These are phyloP conservation scores for Colletotrichum nymphaeae DNA, from an alignment of 2,329 filamentous ascomycete genomes.

Conservation along the genomic window DNA sequence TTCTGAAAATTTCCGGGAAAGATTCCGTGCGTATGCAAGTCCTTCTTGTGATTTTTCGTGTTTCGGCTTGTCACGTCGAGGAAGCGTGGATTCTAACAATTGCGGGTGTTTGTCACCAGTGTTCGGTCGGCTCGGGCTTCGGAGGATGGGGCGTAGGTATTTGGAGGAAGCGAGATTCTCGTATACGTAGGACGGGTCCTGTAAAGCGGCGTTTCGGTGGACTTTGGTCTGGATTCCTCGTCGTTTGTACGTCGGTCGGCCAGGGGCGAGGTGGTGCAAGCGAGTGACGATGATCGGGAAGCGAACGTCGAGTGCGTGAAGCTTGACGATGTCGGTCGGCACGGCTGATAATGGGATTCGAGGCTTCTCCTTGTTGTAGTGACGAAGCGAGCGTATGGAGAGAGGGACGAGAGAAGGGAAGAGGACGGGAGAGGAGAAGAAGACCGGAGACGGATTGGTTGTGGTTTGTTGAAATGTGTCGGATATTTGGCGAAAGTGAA, in stretches of 20 bases:
- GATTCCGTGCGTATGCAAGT: slow-evolving; percentile 1
- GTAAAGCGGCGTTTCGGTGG: background rate
- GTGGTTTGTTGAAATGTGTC: slow-evolving; percentile 4
- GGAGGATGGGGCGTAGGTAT: background rate
- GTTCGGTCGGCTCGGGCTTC: slow-evolving; percentile 8
- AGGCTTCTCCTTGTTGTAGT: slow-evolving; percentile 7
- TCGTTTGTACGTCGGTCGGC: background rate
- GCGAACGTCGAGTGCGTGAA: background rate
- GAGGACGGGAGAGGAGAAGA: background rate
- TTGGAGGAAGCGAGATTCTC: slow-evolving; percentile 25
- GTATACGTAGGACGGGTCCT: slow-evolving; percentile 3
- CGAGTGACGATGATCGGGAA: background rate
- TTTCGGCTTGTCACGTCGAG: background rate
- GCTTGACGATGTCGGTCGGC: slow-evolving; percentile 3
- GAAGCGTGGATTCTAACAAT: background rate
- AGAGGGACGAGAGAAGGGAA: background rate
- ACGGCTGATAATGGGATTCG: background rate
- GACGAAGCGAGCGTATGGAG: slow-evolving; percentile 25
- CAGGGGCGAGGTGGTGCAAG: background rate
- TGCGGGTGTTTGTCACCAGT: slow-evolving; percentile 6
- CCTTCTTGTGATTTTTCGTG: background rate
- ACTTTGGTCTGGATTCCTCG: background rate
- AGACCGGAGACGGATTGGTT: background rate
- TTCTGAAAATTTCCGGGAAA: background rate
- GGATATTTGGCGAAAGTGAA: background rate